Evolutionary conservation across 495 filamentous ascomycete genomes (phyloP), one percentile per base, ranked within the genome.

Genomic region (Podospora conica): DNA sequence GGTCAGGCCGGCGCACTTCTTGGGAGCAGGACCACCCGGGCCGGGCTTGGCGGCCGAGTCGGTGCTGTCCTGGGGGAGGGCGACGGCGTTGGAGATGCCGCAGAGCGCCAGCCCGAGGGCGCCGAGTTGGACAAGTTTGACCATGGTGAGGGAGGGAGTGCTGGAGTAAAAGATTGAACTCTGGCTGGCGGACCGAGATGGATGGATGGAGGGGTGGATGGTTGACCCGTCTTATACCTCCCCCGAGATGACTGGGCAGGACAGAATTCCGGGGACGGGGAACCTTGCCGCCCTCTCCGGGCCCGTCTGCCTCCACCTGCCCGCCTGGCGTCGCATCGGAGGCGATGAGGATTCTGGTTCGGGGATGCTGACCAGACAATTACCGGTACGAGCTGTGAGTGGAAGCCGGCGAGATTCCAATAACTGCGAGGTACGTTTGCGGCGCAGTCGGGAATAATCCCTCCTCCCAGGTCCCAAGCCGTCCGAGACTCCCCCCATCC

Each of bases 51-150:
- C 28, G 33, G 15, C 40, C 40, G 40, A 9, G 40, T 48, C 40
- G 40, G 18, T n/a, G 15, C 7, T 7, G 40, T n/a, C 40, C 55
- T 57, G 55, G 24, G 55, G 24, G 9, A 57, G 55, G 21, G 55
- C 55, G 21, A 57, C 21, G 55, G 58, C 58, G 25, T 15, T 60
- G 12, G 58, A 31, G 25, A 60, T n/a, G 20, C 58, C 58, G 58
- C 23, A 60, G 10, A 60, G 58, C 23, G 58, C 58, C 23, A 60
- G 27, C 58, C 58, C 58, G 58, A 60, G 58, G 58, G 58, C 58
- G 27, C n/a, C 58, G 25, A 60, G 58, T n/a, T 60, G 12, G 27
- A 60, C 11, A 21, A 60, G 58, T 20, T n/a, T 60, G 58, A 60
- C 58, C 58, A 60, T 60, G 58, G n/a, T 60, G 58, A 57, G 23